These are phyloP conservation scores for Raphanus sativus DNA, from an alignment of 345 rosid species.

Conservation along the genomic window DNA sequence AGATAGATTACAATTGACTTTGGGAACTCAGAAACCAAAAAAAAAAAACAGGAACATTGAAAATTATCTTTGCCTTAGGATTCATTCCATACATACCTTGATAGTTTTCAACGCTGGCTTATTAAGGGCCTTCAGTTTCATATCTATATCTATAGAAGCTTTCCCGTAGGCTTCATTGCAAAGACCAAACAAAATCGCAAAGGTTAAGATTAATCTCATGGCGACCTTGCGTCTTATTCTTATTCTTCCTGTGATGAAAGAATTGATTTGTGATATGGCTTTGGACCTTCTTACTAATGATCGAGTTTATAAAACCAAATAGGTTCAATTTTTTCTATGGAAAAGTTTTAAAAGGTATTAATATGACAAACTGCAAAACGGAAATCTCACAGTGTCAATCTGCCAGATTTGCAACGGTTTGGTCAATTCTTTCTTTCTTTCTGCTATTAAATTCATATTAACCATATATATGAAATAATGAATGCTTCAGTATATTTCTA, in stretches of 20 bases:
- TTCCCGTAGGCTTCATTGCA: slow-evolving; percentile 8
- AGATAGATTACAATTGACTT: neutral
- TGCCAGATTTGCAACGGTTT: slow-evolving; percentile 3
- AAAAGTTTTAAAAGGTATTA: neutral
- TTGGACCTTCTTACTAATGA: neutral
- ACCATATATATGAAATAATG: neutral
- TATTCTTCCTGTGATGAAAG: neutral
- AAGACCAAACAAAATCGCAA: slow-evolving; percentile 9
- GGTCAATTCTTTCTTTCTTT: slow-evolving; percentile 6
- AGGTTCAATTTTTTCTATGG: neutral
- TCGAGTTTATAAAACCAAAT: neutral
- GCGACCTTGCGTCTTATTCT: neutral
- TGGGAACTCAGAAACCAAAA: neutral
- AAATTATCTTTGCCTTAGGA: neutral
- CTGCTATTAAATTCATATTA: neutral
- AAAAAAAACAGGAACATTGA: neutral
- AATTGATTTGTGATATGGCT: neutral
- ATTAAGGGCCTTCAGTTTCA: slow-evolving; percentile 45
- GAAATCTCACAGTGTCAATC: neutral
- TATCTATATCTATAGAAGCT: slow-evolving; percentile 28
- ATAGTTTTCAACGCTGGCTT: slow-evolving; percentile 53
- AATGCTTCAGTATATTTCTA: neutral
- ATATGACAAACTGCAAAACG: neutral
- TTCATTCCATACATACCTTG: slow-evolving; percentile 18
- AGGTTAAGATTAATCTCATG: slow-evolving; percentile 3